Percentiles rank a stretch among this genome's conserved stretches.
Conservation (phyloP, 2,329 filamentous ascomycete genomes). For the Emergomyces orientalis region DNA sequence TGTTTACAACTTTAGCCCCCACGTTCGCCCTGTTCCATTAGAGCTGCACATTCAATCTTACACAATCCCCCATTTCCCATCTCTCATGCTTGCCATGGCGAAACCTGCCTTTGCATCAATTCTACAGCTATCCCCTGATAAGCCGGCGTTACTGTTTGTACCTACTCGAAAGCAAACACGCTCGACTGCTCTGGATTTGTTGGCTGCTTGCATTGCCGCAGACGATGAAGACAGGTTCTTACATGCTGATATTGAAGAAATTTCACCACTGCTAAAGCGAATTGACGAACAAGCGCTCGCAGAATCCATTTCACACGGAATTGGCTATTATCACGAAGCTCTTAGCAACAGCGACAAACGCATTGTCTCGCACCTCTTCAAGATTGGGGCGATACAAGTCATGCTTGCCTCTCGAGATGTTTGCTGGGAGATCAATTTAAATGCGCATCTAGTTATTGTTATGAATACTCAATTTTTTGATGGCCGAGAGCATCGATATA, state of each 20-base stretch:
- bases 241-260: conserved; percentile 70
- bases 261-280: conserved; percentile 69
- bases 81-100: conserved; percentile 96
- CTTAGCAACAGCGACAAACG: conserved; percentile 80
- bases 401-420: conserved; percentile 76
- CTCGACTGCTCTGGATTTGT: conserved; percentile 72
- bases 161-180: conserved; percentile 89
- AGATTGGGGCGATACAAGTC: conserved; percentile 80
- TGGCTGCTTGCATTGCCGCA: conserved; percentile 78
- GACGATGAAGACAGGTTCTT: conserved; percentile 92
- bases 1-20: conserved; percentile 96
- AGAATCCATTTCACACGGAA: conserved; percentile 83
- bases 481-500: conserved; percentile 89
- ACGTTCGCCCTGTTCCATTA: conserved; percentile 76
- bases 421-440: conserved; percentile 88
- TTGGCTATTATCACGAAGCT: conserved; percentile 96
- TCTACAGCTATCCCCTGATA: conserved; percentile 75
- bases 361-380: conserved; percentile 87
- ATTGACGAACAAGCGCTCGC: conserved; percentile 80
- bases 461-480: conserved; percentile 99
- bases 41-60: conserved; percentile 95
- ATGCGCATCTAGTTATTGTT: conserved; percentile 81
- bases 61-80: conserved; percentile 92
- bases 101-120: conserved; percentile 87
- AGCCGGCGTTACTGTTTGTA: conserved; percentile 85